Evolutionary conservation across 106 monocot species (phyloP).

Genomic region (Cymbidium sinense): DNA sequence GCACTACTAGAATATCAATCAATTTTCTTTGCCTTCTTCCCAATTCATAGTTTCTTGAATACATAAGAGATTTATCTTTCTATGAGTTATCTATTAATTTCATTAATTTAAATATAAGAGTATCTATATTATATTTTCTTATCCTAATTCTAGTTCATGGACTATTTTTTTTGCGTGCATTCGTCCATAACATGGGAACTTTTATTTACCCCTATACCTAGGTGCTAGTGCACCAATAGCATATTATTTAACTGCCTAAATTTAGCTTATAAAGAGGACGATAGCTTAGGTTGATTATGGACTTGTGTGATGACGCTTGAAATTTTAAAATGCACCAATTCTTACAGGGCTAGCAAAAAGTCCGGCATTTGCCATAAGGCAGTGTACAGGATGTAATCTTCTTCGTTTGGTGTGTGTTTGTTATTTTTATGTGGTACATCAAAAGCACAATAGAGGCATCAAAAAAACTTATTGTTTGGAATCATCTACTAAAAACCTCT

Average conservation of each 20-base stretch:
- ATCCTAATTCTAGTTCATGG: too few relatives aligned
- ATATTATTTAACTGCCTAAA: neutral
- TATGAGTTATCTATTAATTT: too few relatives aligned
- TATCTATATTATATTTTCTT: too few relatives aligned
- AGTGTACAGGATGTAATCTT: neutral
- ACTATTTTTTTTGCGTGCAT: too few relatives aligned
- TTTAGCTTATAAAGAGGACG: neutral
- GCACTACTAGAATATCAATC: too few relatives aligned
- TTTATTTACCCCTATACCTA: too few relatives aligned
- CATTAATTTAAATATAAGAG: too few relatives aligned
- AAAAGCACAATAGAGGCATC: neutral
- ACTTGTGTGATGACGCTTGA: neutral
- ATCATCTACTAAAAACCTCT: neutral
- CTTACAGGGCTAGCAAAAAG: neutral
- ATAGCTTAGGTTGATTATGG: neutral
- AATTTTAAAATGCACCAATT: neutral
- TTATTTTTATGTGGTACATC: neutral
- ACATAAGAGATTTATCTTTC: too few relatives aligned
- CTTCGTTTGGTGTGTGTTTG: neutral
- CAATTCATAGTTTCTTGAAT: too few relatives aligned
- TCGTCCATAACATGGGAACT: too few relatives aligned
- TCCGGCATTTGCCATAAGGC: neutral
- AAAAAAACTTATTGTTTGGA: neutral
- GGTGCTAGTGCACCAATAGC: too few relatives aligned
- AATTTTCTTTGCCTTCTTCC: too few relatives aligned